Evolutionary conservation across 345 rosid species (phyloP).

Genomic region (Mercurialis annua): DNA sequence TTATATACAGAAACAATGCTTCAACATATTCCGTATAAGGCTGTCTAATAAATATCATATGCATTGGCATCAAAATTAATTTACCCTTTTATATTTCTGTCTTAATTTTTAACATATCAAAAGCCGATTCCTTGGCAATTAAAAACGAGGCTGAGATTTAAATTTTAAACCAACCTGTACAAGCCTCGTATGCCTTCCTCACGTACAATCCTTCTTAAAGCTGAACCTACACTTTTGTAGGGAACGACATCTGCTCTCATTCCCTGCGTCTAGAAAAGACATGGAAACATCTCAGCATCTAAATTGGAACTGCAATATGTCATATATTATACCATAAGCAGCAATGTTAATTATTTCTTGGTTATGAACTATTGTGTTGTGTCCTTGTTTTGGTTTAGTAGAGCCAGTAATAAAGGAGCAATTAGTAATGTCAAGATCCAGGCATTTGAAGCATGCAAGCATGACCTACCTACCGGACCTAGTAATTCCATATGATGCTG

Average conservation of each 20-base stretch:
- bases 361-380: neutral
- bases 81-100: too few relatives aligned
- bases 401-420: neutral
- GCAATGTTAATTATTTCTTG: neutral
- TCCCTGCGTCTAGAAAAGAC: conserved; percentile 47
- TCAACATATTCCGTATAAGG: conserved; percentile 11
- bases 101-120: too few relatives aligned
- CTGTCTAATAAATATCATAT: neutral
- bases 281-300: conserved; percentile 19
- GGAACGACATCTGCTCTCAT: conserved; percentile 76
- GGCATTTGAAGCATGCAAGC: neutral
- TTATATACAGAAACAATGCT: neutral
- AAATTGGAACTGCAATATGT: neutral
- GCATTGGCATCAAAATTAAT: neutral
- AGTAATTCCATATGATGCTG: neutral
- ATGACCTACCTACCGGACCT: neutral
- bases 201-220: conserved; percentile 64
- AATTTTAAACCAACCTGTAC: conserved; percentile 59
- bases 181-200: conserved; percentile 93
- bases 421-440: neutral
- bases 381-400: neutral
- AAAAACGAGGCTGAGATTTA: neutral
- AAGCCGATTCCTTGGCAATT: neutral
- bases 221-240: conserved; percentile 67
- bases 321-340: neutral